Base-by-base conservation (phyloP, 768 basidiomycete genomes). In the Naematelia aurantialba region DNA sequence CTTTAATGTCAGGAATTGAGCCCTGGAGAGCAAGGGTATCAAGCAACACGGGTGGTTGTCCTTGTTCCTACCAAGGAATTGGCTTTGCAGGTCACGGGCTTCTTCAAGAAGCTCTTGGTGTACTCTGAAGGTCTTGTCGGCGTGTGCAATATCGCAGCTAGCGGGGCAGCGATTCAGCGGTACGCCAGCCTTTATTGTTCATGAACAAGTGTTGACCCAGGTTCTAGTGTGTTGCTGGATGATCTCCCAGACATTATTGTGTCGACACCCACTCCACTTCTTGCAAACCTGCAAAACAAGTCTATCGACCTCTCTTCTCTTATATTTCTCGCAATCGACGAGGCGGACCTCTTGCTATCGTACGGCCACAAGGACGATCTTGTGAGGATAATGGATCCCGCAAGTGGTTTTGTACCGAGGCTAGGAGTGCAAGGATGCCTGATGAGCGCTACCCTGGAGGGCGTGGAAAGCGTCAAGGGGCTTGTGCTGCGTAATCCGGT, bases 361-460 rank as follows among this genome's bases (percentile, higher is more conserved):
- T 99, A 98, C 73, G 96, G 96, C 2, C 91, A 98, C 65, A 79
- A 79, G 39, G 88, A 92, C 61, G 89, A 92, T 70, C 53, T 77
- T 61, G 46, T 81, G 78, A 56, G 89, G 84, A 48, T 77, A 52
- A 42, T 83, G 81, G 45, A 87, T 83, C 76, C 83, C 88, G 27
- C 91, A 87, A 54, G 87, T 85, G 63, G 68, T 5, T 69, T 64
- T 59, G 56, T 76, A 19, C 75, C 75, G 5, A 61, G 62, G 54
- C 58, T 76, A 11, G 75, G 85, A 88, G 60, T 89, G 85, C 76
- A 94, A 91, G 76, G 89, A 10, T 92, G 94, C 79, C 79, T 99
- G 30, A 96, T 98, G 91, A 91, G 89, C 72, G 94, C 96, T 3
- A 99, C 94, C 0, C 87, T 98, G 86, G 89, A 92, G 67, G 96